phyloP scores from a whole-genome alignment of 768 basidiomycete genomes.

The Symmetrospora coprosmae region DNA sequence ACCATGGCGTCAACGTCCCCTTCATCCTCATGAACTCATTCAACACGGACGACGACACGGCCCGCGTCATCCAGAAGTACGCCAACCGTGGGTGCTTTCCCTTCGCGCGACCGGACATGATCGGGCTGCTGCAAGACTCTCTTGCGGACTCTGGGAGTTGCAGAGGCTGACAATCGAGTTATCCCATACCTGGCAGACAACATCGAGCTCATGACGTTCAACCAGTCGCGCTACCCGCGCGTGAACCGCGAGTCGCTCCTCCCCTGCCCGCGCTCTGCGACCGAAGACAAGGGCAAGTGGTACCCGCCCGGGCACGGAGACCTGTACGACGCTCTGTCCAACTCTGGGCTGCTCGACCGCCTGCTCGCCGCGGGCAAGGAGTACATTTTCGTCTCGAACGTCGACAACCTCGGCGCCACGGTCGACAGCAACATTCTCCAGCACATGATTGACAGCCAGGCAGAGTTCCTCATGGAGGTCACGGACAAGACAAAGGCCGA shows the following conservation, averaged over 20 bases:
- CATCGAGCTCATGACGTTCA: slow-evolving; percentile 54
- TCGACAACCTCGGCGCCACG: slow-evolving; percentile 85
- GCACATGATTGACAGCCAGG: slow-evolving; percentile 47
- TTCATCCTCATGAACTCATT: slow-evolving; percentile 98
- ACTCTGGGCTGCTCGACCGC: slow-evolving; percentile 80
- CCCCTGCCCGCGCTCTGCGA: slow-evolving; percentile 61
- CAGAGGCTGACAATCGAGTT: no score
- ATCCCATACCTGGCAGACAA: no score
- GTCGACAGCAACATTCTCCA: slow-evolving; percentile 61
- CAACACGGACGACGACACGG: slow-evolving; percentile 92
- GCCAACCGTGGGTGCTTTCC: slow-evolving; percentile 45
- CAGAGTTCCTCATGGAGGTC: slow-evolving; percentile 40
- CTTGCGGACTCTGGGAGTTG: no score
- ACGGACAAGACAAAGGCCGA: slow-evolving; percentile 95
- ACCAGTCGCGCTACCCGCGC: slow-evolving; percentile 80
- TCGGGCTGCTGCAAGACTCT: no score
- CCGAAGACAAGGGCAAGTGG: slow-evolving; percentile 80
- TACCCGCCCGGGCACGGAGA: slow-evolving; percentile 97
- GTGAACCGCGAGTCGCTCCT: slow-evolving; percentile 78
- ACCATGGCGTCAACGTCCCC: slow-evolving; percentile 73
- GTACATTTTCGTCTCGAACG: slow-evolving; percentile 94
- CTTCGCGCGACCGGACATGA: neutral
- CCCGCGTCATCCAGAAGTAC: slow-evolving; percentile 93
- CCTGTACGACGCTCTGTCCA: slow-evolving; percentile 77
- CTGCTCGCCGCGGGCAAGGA: slow-evolving; percentile 83